Percentiles rank a stretch among this genome's conserved stretches.
Evolutionary conservation across 2,329 filamentous ascomycete genomes (phyloP).

Genomic region (Biscogniauxia sp.): DNA sequence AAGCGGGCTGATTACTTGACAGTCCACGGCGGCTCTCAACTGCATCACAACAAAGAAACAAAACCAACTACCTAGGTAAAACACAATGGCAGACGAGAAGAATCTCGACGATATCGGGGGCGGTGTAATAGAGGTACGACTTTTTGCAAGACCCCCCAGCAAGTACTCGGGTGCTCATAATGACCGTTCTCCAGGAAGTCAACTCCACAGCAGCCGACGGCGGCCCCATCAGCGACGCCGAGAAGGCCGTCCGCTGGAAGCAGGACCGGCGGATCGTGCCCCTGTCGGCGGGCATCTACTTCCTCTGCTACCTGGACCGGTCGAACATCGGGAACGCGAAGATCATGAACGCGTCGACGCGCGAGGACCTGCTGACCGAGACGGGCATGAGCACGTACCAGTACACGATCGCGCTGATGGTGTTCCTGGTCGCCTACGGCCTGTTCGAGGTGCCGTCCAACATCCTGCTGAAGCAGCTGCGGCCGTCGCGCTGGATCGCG

Average conservation of each 20-base stretch:
- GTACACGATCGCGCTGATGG: constrained; percentile 37
- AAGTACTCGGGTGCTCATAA: neutral
- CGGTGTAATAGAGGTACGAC: neutral
- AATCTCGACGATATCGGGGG: constrained; percentile 15
- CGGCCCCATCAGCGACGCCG: constrained; percentile 27
- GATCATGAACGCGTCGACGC: constrained; percentile 35
- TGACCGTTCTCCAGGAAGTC: constrained; percentile 11
- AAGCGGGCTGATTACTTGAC: too few relatives aligned
- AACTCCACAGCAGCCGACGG: constrained; percentile 6
- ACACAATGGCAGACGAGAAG: constrained; percentile 9
- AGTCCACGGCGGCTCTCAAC: neutral
- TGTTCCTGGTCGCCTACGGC: constrained; percentile 34
- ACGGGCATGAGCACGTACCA: constrained; percentile 29
- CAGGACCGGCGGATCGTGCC: constrained; percentile 54
- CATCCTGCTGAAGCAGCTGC: constrained; percentile 61
- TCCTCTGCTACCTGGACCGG: constrained; percentile 55
- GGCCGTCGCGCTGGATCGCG: constrained; percentile 61
- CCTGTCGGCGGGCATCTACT: constrained; percentile 50
- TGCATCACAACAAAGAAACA: neutral
- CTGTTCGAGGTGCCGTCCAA: constrained; percentile 66
- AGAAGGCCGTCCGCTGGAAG: constrained; percentile 35
- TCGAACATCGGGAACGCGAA: constrained; percentile 49
- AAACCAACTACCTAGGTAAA: neutral
- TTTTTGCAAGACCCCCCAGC: too few relatives aligned
- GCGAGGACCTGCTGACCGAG: constrained; percentile 35